A percentile compares a stretch with the other conserved stretches of the same genome.
Conservation (phyloP, 176 grass and related monocot species). For the Rhynchospora tenuis region DNA sequence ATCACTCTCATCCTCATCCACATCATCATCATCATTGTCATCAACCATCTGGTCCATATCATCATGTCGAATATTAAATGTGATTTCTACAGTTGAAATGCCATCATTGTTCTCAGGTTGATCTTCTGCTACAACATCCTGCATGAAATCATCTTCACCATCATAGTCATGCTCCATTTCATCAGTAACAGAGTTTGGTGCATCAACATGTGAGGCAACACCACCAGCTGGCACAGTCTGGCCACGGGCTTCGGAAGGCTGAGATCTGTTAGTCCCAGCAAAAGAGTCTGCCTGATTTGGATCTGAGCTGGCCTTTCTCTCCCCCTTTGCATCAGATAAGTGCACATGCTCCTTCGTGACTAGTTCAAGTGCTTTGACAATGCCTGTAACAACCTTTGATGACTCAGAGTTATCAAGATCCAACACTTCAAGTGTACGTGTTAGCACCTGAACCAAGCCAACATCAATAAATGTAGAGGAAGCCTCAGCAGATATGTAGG, state of each 20-base stretch:
- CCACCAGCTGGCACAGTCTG: conserved; percentile 47
- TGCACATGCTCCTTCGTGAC: conserved; percentile 94
- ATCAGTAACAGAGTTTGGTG: conserved; percentile 69
- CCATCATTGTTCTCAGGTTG: conserved; percentile 54
- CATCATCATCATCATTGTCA: conserved; percentile 69
- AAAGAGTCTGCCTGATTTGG: conserved; percentile 47
- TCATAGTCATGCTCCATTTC: conserved; percentile 91
- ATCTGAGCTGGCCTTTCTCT: conserved; percentile 47
- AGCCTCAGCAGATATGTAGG: conserved; percentile 77
- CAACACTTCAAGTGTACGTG: conserved; percentile 63
- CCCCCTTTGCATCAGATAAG: conserved; percentile 59
- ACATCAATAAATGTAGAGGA: conserved; percentile 83
- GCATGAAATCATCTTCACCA: conserved; percentile 93
- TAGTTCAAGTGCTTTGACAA: conserved; percentile 79
- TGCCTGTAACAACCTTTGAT: conserved; percentile 74
- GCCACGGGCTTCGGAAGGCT: conserved; percentile 55
- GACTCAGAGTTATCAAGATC: conserved; percentile 93
- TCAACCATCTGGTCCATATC: conserved; percentile 83
- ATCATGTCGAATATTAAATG: conserved; percentile 75
- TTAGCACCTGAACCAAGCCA: conserved; percentile 65
- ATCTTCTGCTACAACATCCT: conserved; percentile 76
- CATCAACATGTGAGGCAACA: conserved; percentile 58
- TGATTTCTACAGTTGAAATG: conserved; percentile 85
- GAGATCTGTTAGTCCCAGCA: conserved; percentile 49
- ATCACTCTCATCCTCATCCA: conserved; percentile 79